Conservation (phyloP, 108 stramenopile species). For the Nitzschia putrida region DNA sequence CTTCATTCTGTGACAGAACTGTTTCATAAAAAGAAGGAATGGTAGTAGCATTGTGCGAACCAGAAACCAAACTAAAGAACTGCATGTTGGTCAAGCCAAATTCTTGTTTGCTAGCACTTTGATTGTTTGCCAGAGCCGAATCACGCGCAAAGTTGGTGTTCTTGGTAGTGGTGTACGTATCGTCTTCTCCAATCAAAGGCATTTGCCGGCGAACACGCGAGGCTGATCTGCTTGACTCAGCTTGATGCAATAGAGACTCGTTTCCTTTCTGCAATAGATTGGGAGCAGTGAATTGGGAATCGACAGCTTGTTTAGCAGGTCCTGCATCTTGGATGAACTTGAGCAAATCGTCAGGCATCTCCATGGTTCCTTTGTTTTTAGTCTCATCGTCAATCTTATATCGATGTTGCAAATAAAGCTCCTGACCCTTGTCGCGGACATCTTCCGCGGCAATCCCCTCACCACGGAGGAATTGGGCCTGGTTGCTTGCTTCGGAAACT, state of each 20-base stretch:
- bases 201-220: conserved; percentile 24
- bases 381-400: conserved; percentile 13
- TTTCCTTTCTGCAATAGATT: conserved; percentile 30
- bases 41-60: neutral
- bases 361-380: conserved; percentile 9
- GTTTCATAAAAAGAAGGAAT: conserved; percentile 7
- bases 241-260: conserved; percentile 15
- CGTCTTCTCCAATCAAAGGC: conserved; percentile 40
- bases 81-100: conserved; percentile 31
- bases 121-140: neutral
- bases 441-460: conserved; percentile 29
- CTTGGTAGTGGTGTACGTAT: conserved; percentile 33
- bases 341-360: conserved; percentile 48
- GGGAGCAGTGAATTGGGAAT: conserved; percentile 31
- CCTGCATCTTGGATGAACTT: conserved; percentile 45
- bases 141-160: conserved; percentile 39
- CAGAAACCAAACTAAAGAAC: conserved; percentile 5
- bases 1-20: conserved; percentile 2
- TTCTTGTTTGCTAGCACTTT: conserved; percentile 7
- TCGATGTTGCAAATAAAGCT: conserved; percentile 26
- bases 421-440: conserved; percentile 36
- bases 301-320: conserved; percentile 29
- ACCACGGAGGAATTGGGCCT: conserved; percentile 33
- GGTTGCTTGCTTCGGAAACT: conserved; percentile 13
- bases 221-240: conserved; percentile 20